Base-by-base conservation (phyloP, 2,329 filamentous ascomycete species). In the Aspergillus cejpii region DNA sequence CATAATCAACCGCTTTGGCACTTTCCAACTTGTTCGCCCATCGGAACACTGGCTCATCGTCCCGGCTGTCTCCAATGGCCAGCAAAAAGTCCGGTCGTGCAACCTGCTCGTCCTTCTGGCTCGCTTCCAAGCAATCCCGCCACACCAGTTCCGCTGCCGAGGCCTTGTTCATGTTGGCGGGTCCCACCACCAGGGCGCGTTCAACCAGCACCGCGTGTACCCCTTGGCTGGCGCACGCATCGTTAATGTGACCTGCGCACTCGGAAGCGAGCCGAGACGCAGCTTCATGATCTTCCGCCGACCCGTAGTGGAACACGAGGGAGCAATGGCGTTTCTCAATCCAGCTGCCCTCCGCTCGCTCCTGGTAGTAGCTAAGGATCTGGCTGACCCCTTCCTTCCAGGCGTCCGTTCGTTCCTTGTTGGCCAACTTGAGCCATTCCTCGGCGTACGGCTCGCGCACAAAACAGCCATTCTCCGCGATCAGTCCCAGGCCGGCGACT, bases 381-480 rank as follows among this genome's bases (percentile, higher is more conserved):
- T 80, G 78, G 61, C 80, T 81, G 44, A 96, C 87, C 0, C 86
- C 85, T 34, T 82, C 75, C 66, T 95, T 95, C 91, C 91, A 97
- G 3, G 76, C 74, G 20, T 75, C 72, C 48, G 87, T 84, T 55
- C 84, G 78, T 2, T 79, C 74, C 1, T 79, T 74, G 61, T 95
- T 83, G 2, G 84, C 82, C 68, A 94, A 84, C 50, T 84, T 81
- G 2, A 77, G 79, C 92, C 92, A 97, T 27, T 78, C 75, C 19
- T 79, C 76, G 12, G 73, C 75, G 15, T 81, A 78, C 37, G 79
- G 80, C 51, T 87, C 79, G 55, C 85, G 87, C 45, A 96, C 72
- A 68, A 94, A 97, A 63, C 87, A 94, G 1, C 91, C 91, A 53
- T 95, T 96, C 69, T 97, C 91, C 0, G 91, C 91, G 52, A 97